These are phyloP conservation scores for Bocquillonia castaneifolia DNA, from an alignment of 441 rosid species.

Conservation along the genomic window DNA sequence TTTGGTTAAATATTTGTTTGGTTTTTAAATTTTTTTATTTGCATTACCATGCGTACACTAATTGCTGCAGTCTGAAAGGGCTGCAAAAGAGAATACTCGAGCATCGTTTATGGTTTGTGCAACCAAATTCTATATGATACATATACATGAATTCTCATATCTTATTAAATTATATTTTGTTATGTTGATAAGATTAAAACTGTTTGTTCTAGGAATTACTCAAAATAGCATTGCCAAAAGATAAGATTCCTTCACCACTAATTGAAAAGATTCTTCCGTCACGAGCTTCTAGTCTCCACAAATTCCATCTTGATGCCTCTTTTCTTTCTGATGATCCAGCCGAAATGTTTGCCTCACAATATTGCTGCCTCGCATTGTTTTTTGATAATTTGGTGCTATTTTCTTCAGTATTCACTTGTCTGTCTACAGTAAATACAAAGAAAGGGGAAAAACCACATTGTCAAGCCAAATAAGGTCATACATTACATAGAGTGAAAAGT, in stretches of 20 bases:
- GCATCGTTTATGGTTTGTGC: not conserved
- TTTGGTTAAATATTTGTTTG: not conserved
- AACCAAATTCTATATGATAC: no score
- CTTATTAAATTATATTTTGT: no score
- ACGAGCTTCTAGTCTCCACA: not conserved
- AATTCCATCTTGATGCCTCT: not conserved
- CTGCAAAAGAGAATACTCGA: not conserved
- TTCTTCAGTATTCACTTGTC: not conserved
- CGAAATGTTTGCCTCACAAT: not conserved
- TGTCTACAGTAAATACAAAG: not conserved
- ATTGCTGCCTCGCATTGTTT: not conserved
- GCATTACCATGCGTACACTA: not conserved
- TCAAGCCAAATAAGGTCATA: not conserved
- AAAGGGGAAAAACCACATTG: not conserved
- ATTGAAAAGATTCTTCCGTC: no score
- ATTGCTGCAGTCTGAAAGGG: not conserved
- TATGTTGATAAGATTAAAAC: not conserved
- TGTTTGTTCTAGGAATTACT: no score
- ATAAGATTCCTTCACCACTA: not conserved
- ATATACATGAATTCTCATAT: not conserved
- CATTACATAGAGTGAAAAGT: not conserved
- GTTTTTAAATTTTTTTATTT: not conserved
- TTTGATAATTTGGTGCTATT: conserved; percentile 1
- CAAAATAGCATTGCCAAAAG: not conserved
- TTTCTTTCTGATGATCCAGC: not conserved